Conservation (phyloP, 306 rosid species). For the Abrus pulchellus region DNA sequence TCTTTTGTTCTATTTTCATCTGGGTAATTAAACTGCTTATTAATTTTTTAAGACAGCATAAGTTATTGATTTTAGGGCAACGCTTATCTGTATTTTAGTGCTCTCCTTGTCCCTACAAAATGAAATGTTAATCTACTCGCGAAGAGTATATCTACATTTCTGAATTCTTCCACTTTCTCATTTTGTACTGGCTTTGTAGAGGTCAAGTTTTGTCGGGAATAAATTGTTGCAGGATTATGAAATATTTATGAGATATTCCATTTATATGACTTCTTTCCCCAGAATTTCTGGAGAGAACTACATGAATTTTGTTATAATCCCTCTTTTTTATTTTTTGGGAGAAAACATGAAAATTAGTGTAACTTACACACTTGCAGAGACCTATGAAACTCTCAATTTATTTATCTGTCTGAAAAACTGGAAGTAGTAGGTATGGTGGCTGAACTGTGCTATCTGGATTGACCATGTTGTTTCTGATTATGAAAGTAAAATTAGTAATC, state of each 20-base stretch:
- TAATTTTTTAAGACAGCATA: neutral
- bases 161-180: conserved; percentile 17
- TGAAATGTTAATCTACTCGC: neutral
- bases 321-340: neutral
- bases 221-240: conserved; percentile 5
- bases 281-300: neutral
- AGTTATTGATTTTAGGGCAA: conserved; percentile 8
- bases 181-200: conserved; percentile 12
- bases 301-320: neutral
- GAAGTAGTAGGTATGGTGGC: neutral
- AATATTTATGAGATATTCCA: neutral
- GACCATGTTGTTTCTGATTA: neutral
- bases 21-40: neutral
- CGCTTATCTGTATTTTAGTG: neutral
- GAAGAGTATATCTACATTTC: conserved; percentile 8
- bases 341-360: neutral
- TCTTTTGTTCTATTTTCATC: conserved; percentile 1
- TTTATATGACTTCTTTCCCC: neutral
- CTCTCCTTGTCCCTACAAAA: conserved; percentile 1
- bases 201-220: neutral
- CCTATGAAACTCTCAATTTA: neutral
- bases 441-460: conserved; percentile 14
- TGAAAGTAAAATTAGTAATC: conserved; percentile 19
- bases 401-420: neutral
- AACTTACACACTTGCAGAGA: neutral